Evolutionary conservation across 2,329 filamentous ascomycete species (phyloP).

Genomic region (Alternaria hordeiaustralica): DNA sequence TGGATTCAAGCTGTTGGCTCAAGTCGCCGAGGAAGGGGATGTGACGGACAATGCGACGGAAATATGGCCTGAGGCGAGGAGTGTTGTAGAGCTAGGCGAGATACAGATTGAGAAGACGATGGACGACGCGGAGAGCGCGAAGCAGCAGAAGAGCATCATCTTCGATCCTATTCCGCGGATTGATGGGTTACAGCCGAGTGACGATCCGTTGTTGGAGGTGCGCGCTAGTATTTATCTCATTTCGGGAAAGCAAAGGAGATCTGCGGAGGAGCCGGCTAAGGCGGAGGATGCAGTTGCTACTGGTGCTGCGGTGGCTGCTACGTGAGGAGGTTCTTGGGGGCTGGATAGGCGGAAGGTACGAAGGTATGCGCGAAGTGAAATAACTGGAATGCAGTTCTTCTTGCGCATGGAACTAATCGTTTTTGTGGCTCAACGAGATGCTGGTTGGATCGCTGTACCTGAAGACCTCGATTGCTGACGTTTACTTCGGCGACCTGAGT

Average conservation of each 20-base stretch:
- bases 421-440: background rate
- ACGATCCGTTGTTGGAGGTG: conserved; percentile 63
- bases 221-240: conserved; percentile 63
- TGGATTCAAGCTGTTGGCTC: conserved; percentile 57
- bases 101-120: conserved; percentile 54
- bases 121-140: conserved; percentile 49
- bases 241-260: conserved; percentile 61
- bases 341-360: background rate
- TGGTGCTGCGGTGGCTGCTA: conserved; percentile 10
- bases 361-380: background rate
- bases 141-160: conserved; percentile 60
- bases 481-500: background rate
- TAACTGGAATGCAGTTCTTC: background rate
- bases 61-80: conserved; percentile 61
- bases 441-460: background rate
- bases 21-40: conserved; percentile 59
- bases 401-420: background rate
- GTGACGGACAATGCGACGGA: conserved; percentile 56
- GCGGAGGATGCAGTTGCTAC: background rate
- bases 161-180: conserved; percentile 66
- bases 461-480: background rate
- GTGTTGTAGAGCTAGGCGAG: conserved; percentile 59
- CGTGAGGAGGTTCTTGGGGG: background rate
- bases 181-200: conserved; percentile 59
- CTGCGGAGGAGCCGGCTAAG: conserved; percentile 35